Evolutionary conservation across 2,329 filamentous ascomycete species (phyloP).

Genomic region (Claviceps monticola): DNA sequence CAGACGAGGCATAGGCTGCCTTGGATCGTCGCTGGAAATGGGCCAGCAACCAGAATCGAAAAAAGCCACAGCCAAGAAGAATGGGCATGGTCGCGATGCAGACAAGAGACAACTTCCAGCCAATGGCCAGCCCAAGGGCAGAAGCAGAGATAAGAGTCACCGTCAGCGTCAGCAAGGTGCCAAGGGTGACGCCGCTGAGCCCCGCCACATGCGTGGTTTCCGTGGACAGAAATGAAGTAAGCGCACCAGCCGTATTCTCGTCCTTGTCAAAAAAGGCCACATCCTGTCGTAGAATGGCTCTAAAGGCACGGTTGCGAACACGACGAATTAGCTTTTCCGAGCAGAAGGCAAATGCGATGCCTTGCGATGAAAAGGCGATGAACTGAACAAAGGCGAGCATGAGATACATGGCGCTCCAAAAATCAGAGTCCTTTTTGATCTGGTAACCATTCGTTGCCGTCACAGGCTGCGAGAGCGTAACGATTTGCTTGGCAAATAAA

Average conservation of each 20-base stretch:
- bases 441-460: conserved; percentile 35
- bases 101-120: conserved; percentile 80
- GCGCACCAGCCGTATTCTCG: conserved; percentile 74
- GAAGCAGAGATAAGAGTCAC: conserved; percentile 71
- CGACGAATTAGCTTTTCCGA: conserved; percentile 78
- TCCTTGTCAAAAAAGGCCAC: conserved; percentile 84
- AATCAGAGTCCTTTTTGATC: conserved; percentile 59
- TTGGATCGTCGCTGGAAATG: conserved; percentile 70
- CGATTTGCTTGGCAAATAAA: conserved; percentile 82
- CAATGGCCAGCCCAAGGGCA: conserved; percentile 55
- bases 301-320: conserved; percentile 70
- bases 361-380: conserved; percentile 53
- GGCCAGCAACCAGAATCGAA: conserved; percentile 73
- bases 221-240: conserved; percentile 80
- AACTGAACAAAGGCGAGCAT: conserved; percentile 68
- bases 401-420: conserved; percentile 81
- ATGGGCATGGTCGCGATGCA: conserved; percentile 68
- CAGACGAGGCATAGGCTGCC: conserved; percentile 64
- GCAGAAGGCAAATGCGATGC: conserved; percentile 65
- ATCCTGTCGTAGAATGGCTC: conserved; percentile 81
- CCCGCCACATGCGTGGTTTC: conserved; percentile 83
- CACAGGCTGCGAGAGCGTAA: conserved; percentile 44
- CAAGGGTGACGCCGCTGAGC: conserved; percentile 74
- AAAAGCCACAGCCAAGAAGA: conserved; percentile 68
- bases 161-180: conserved; percentile 66